Evolutionary conservation across 2,329 filamentous ascomycete genomes (phyloP), one percentile per base, ranked within the genome.

Genomic region (Fusarium denticulatum): DNA sequence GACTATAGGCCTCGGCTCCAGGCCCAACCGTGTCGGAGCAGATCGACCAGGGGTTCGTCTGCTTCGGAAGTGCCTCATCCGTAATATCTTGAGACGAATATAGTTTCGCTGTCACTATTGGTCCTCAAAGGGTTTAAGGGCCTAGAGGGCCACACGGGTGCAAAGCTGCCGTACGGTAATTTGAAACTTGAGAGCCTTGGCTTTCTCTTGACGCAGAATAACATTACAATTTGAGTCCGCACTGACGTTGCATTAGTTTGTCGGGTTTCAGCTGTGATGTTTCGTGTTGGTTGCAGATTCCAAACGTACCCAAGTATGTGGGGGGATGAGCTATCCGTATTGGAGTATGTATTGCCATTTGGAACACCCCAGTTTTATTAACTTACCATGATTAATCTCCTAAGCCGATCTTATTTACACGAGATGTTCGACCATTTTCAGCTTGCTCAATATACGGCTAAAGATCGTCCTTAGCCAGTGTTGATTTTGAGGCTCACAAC

Each of bases 31-130:
- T 60, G 61, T 61, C 53, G 59, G 49, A 58, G 58, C 53, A 59
- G 57, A 39, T 60, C 52, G 42, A 63, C 45, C 49, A 72, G 67
- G 67, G 65, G 71, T 47, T 20, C 30, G 40, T 49, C 32, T 65
- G 67, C 47, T 30, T 73, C 72, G 74, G 74, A 76, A 65, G 74
- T 74, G 74, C 72, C 56, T 74, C 70, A 77, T 63, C 71, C 70
- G 74, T 52, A 42, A 28, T 63, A 40, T 58, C 52, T 55, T 69
- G 74, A 76, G 72, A 76, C 74, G 49, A n/a, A 50, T 53, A 55
- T 43, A 60, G 74, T 76, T 77, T 76, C 74, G 67, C 60, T 36
- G 34, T 37, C 58, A 52, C 28, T 61, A 47, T 64, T 72, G 39
- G 59, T 46, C 47, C 34, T 26, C 55, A 50, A 32, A 47, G n/a